Conservation (phyloP, 1,139 yeast genomes). For the Keqinozyma sinolaborantium region DNA sequence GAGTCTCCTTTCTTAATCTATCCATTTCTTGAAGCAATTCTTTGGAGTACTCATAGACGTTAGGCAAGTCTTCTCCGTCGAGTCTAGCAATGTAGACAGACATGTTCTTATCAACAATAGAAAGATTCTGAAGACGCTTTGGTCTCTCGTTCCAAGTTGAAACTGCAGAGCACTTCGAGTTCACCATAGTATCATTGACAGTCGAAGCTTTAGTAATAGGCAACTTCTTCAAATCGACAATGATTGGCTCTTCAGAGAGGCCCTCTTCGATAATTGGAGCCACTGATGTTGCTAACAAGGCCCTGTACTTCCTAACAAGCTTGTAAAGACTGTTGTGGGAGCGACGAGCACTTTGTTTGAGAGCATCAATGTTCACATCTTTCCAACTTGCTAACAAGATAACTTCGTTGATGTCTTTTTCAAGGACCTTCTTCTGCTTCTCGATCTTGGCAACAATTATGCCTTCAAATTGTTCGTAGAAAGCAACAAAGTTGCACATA, state of each 20-base stretch:
- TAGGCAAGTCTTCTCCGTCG: constrained; percentile 27
- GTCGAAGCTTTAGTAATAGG: constrained; percentile 14
- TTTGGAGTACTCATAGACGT: constrained; percentile 50
- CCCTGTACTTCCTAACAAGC: constrained; percentile 77
- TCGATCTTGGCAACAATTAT: constrained; percentile 44
- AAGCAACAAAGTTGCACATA: constrained; percentile 58
- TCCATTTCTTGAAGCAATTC: constrained; percentile 58
- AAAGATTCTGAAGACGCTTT: constrained; percentile 46
- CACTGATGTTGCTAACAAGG: constrained; percentile 52
- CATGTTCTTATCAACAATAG: constrained; percentile 56
- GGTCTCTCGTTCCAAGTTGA: constrained; percentile 57
- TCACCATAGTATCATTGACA: constrained; percentile 11
- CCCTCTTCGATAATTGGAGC: constrained; percentile 61
- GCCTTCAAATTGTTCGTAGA: constrained; percentile 62
- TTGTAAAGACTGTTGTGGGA: constrained; percentile 86
- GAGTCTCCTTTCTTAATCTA: constrained; percentile 71
- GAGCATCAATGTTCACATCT: constrained; percentile 89
- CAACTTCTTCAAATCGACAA: constrained; percentile 2
- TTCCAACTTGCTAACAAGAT: constrained; percentile 94
- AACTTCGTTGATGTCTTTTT: constrained; percentile 79
- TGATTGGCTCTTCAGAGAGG: constrained; percentile 21
- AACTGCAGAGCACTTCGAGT: constrained; percentile 18
- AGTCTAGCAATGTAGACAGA: constrained; percentile 40
- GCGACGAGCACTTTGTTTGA: constrained; percentile 87
- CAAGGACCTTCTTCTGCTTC: constrained; percentile 50